Base-by-base conservation (phyloP, 1,284 basidiomycete species). In the Ceratobasidium sp. region DNA sequence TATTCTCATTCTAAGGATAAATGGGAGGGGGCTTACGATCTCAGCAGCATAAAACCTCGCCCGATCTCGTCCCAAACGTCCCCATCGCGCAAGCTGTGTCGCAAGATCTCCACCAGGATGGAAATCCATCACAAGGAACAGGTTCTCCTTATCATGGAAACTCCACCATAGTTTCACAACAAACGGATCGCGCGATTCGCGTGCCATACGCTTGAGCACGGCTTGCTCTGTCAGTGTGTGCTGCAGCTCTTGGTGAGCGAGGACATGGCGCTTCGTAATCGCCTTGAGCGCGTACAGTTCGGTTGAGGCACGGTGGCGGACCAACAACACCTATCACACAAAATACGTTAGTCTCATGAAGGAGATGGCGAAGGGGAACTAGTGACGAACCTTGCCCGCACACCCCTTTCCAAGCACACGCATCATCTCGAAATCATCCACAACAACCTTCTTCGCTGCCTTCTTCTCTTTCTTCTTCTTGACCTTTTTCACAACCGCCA, bases 391-490 rank as follows among this genome's bases (percentile, higher is more conserved):
- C 82, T 97, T 96, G 62, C 96, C 96, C 1, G 96, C 96, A 79
- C 96, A 98, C 0, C 96, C 97, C 82, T 96, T 98, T 16, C 96
- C 96, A 7, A 98, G 85, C 21, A 98, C 96, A 28, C 95, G 88
- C 86, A 98, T 91, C 87, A 98, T 94, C 83, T 98, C 94, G 81
- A 98, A 98, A 82, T 98, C 96, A 77, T 95, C 88, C 74, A 98
- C 86, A 55, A 85, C 83, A 38, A 93, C 91, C 80, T 93, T 92
- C 73, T 88, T 86, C 72, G 73, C 72, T 79, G 82, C 82, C 64
- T 77, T 76, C 76, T 84, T 83, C 79, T 85, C 83, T 73, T 75
- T 74, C 43, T 80, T 83, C 38, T 74, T 26, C 28, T 74, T 26
- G 21, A 46, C 32, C 54, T 58, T 69, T 75, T 73, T 61, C 30